Percentiles rank a stretch among this genome's conserved stretches.
These are phyloP conservation scores for Amphirosellinia nigrospora DNA, from an alignment of 495 filamentous ascomycete genomes.

Conservation along the genomic window DNA sequence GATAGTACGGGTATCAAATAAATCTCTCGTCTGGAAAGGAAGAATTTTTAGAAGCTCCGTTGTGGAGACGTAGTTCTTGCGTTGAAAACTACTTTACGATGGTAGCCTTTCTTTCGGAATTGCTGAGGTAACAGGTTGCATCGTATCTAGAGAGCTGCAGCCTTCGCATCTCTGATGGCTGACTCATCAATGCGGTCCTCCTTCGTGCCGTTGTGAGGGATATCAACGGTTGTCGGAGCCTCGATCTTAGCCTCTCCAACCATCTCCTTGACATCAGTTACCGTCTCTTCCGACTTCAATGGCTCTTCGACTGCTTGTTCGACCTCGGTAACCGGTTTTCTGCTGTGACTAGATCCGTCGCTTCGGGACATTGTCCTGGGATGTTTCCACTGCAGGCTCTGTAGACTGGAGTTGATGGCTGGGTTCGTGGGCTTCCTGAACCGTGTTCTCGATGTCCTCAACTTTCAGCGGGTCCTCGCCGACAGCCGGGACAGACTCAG, in stretches of 20 bases:
- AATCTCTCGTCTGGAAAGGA: conserved; percentile 13
- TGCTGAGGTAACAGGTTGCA: neutral
- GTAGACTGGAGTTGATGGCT: conserved; percentile 10
- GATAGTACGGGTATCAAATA: conserved; percentile 25
- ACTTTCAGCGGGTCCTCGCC: conserved; percentile 30
- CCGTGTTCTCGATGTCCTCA: conserved; percentile 33
- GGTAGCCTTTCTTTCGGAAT: conserved; percentile 15
- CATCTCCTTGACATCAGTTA: neutral
- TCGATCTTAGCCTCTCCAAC: conserved; percentile 8
- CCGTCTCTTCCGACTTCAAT: neutral
- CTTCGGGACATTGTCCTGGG: conserved; percentile 3
- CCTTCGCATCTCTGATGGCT: conserved; percentile 2
- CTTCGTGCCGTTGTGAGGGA: neutral
- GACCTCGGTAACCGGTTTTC: neutral
- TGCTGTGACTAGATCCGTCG: neutral
- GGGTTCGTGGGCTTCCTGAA: conserved; percentile 28
- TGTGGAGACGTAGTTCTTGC: neutral
- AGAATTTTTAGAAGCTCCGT: conserved; percentile 4
- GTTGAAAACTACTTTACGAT: conserved; percentile 7
- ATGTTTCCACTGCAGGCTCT: neutral
- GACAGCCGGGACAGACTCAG: conserved; percentile 22
- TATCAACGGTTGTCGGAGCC: neutral
- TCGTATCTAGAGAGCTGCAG: conserved; percentile 22
- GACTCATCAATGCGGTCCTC: neutral
- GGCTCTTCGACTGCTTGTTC: neutral